Evolutionary conservation across 306 rosid species (phyloP), one percentile per base, ranked within the genome.

Genomic region (Ormosia emarginata): DNA sequence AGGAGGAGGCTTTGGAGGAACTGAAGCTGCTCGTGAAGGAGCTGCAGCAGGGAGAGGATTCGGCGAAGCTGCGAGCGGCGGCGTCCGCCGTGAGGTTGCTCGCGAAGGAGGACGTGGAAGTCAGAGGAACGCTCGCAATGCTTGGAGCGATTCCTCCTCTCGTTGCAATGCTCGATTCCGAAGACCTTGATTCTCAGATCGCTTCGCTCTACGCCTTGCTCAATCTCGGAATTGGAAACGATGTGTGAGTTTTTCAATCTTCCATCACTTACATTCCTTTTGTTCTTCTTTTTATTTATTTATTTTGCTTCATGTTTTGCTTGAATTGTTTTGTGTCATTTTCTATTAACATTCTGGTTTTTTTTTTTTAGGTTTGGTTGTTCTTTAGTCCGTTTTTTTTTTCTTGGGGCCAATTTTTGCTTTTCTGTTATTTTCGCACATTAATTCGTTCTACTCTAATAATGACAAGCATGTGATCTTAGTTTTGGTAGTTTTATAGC

Each of bases 221-320:
- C 87, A 96, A 93, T 79, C 94, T 96, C 36, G 99, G 90, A 64
- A 92, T 96, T 85, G 97, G 97, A 84, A 96, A 96, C 75, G 97
- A 96, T 73, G 85, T 83, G 99, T 96, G 68, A 67, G 99, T 85
- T 82, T 65, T 57, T 30, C 9, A 9, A 44, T 57, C 41, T 29
- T 59, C 15, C 41, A 24, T 33, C 15, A 4, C 34, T 34, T 39
- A 9, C 4, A 44, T 40, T 75, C 34, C 12, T 8, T 17, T 18
- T 50, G 9, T 7, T n/a, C 5, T 41, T 72, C 24, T 11, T 2
- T 46, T 46, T 46, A 11, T 46, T 10, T 46, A 10, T 34, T 15
- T 11, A 15, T 2, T 8, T 11, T 55, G 24, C 24, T 66, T 79
- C 33, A 4, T 59, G 11, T 46, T 74, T n/a, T 52, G 44, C 41